Percentiles rank a stretch among this genome's conserved stretches.
Evolutionary conservation across 169 alveolate genomes (phyloP).

Genomic region (Eimeria praecox): DNA sequence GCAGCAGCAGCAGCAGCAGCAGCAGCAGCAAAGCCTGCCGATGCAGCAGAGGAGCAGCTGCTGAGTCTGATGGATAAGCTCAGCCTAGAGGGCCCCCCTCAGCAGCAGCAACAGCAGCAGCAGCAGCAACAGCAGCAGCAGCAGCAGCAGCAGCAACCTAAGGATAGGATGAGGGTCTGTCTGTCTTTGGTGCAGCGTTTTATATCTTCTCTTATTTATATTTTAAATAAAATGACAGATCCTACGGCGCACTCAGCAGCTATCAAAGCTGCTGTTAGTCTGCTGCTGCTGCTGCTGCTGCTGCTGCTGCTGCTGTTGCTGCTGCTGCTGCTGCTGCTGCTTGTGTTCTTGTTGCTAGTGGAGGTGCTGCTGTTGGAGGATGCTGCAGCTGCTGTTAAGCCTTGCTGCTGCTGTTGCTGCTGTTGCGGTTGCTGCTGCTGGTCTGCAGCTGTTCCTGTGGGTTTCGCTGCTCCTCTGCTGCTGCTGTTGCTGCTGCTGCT

Average conservation of each 20-base stretch:
- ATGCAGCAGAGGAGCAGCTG: conserved; percentile 48
- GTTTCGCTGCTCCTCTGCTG: background rate
- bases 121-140: conserved; percentile 58
- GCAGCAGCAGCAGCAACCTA: conserved; percentile 33
- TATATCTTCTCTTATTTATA: background rate
- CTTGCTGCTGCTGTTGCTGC: background rate
- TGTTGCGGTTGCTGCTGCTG: background rate
- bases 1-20: conserved; percentile 1
- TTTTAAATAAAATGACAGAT: background rate
- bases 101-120: conserved; percentile 30
- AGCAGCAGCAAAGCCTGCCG: conserved; percentile 8
- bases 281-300: conserved; percentile 38
- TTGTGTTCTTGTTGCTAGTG: no score
- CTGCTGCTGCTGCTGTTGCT: background rate
- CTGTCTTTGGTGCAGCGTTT: conserved; percentile 20
- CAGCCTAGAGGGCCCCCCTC: conserved; percentile 13
- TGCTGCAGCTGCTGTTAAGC: background rate
- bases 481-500: conserved; percentile 32
- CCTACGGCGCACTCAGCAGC: conserved; percentile 24
- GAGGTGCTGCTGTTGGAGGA: background rate
- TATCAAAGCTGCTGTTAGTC: conserved; percentile 6
- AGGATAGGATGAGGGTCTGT: conserved; percentile 25
- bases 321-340: background rate
- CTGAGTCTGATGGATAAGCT: conserved; percentile 26
- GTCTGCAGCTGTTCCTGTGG: background rate